Percentiles rank a stretch among this genome's conserved stretches.
Evolutionary conservation across 306 rosid genomes (phyloP).

Genomic region (Rosa multiflora): DNA sequence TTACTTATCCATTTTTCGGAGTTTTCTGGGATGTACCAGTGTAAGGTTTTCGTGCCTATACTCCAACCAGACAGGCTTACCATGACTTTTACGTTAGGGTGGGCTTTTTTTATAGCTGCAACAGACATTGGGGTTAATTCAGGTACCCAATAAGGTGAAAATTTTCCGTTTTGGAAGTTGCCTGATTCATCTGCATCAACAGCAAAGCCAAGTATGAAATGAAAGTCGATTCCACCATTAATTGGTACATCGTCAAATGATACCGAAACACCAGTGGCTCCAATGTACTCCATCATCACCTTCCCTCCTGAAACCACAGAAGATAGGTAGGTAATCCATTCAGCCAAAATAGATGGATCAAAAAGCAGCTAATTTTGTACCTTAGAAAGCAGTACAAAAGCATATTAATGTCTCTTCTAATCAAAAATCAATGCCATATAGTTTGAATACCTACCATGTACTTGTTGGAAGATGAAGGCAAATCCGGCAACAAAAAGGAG

Average conservation of each 20-base stretch:
- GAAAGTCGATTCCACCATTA: conserved; percentile 37
- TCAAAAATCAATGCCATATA: neutral
- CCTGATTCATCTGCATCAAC: conserved; percentile 44
- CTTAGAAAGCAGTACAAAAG: neutral
- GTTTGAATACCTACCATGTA: conserved; percentile 24
- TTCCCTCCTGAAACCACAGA: conserved; percentile 40
- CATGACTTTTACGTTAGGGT: conserved; percentile 44
- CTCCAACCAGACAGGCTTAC: conserved; percentile 64
- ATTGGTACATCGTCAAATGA: conserved; percentile 39
- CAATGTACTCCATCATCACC: conserved; percentile 65
- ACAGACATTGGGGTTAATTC: conserved; percentile 43
- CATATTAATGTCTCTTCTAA: neutral
- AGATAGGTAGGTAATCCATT: neutral
- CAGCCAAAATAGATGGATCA: neutral
- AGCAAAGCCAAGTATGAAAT: conserved; percentile 54
- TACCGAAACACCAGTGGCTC: conserved; percentile 49
- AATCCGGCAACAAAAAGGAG: conserved; percentile 14
- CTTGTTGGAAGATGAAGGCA: conserved; percentile 9
- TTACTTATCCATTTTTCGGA: conserved; percentile 45
- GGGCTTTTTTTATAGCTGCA: conserved; percentile 30
- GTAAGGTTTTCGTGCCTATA: conserved; percentile 29
- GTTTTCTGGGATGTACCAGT: conserved; percentile 46
- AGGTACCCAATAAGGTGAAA: conserved; percentile 44
- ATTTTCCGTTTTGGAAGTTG: conserved; percentile 42
- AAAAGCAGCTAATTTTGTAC: neutral